Evolutionary conservation across 495 filamentous ascomycete species (phyloP).

Genomic region (Hypoxylon intermedium): DNA sequence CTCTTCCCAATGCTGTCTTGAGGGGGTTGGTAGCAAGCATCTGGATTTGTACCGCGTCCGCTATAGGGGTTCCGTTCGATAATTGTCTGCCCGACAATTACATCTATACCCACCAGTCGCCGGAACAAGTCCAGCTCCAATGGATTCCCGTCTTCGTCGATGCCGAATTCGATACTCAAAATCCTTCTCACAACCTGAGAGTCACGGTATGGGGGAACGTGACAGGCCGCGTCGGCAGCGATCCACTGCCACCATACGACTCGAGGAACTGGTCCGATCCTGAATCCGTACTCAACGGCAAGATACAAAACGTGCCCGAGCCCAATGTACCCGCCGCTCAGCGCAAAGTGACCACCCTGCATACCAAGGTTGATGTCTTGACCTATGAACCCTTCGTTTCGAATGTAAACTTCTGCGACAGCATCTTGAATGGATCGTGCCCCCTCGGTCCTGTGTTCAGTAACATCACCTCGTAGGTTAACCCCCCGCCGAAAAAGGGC

Average conservation of each 20-base stretch:
- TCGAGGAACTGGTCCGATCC: constrained; percentile 61
- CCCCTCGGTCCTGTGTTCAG: constrained; percentile 78
- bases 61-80: constrained; percentile 74
- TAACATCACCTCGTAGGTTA: constrained; percentile 61
- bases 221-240: constrained; percentile 61
- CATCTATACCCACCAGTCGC: constrained; percentile 54
- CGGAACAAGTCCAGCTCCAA: constrained; percentile 64
- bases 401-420: constrained; percentile 67
- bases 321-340: constrained; percentile 48
- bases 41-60: constrained; percentile 47
- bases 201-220: constrained; percentile 93
- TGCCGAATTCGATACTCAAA: constrained; percentile 71
- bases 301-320: constrained; percentile 70
- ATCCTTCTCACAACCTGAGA: constrained; percentile 69
- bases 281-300: constrained; percentile 67
- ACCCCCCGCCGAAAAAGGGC: constrained; percentile 1
- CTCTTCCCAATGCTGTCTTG: constrained; percentile 8
- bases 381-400: constrained; percentile 71
- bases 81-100: constrained; percentile 79
- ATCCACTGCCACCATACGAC: constrained; percentile 61
- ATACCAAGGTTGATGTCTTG: constrained; percentile 71
- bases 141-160: constrained; percentile 76
- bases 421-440: constrained; percentile 67
- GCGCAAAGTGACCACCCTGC: constrained; percentile 72
- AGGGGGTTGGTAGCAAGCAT: constrained; percentile 37